A percentile compares a stretch with the other conserved stretches of the same genome.
Conservation (phyloP, 2,329 filamentous ascomycete genomes). For the Tothia fuscella region DNA sequence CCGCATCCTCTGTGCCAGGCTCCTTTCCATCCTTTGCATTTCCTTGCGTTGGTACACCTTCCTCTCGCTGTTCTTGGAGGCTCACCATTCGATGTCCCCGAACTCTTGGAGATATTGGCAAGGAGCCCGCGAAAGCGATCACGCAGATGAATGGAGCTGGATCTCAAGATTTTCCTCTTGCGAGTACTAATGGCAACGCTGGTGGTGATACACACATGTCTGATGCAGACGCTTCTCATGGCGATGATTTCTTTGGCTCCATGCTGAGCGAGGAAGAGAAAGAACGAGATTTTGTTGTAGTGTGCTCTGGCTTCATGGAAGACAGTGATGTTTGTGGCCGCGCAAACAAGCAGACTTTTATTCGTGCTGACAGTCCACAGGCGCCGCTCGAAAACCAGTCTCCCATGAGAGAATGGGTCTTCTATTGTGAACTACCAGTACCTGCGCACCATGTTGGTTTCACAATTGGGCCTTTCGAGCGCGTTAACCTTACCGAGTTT, state of each 20-base stretch:
- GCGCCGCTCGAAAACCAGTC: neutral
- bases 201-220: too few relatives aligned
- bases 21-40: constrained; percentile 70
- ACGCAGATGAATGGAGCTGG: constrained; percentile 11
- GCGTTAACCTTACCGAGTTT: constrained; percentile 79
- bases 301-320: constrained; percentile 80
- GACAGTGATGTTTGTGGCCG: constrained; percentile 61
- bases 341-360: constrained; percentile 9
- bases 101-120: constrained; percentile 63
- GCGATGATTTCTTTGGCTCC: neutral
- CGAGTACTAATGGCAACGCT: constrained; percentile 14
- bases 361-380: constrained; percentile 13
- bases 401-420: constrained; percentile 75
- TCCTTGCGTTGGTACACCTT: constrained; percentile 80
- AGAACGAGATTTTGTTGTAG: constrained; percentile 73
- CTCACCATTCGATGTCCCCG: constrained; percentile 76
- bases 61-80: constrained; percentile 74
- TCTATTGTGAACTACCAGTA: constrained; percentile 61
- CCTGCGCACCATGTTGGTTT: constrained; percentile 87
- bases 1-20: constrained; percentile 65
- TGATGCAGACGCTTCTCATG: constrained; percentile 25
- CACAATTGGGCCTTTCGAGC: constrained; percentile 87
- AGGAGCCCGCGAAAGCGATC: neutral
- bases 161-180: constrained; percentile 27
- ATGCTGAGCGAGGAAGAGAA: constrained; percentile 55